These are phyloP conservation scores for Violaceomyces palustris DNA, from an alignment of 1,284 basidiomycete genomes.

Conservation along the genomic window DNA sequence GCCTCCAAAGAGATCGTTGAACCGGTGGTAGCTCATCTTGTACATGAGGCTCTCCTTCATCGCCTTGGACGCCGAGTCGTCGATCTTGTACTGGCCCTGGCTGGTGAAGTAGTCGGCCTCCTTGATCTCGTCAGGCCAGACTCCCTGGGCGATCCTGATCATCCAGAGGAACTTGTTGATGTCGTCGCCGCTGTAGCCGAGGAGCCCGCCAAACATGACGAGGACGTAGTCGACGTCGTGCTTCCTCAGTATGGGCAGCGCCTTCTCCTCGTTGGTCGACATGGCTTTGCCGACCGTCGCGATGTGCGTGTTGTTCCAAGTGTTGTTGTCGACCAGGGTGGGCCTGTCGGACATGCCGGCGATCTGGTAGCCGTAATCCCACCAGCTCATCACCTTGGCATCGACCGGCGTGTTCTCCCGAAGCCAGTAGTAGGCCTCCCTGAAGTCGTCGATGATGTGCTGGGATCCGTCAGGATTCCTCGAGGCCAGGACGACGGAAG, in stretches of 20 bases:
- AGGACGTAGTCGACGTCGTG: constrained; percentile 98
- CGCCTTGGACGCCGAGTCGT: constrained; percentile 75
- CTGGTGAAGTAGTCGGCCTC: constrained; percentile 90
- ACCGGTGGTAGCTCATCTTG: constrained; percentile 53
- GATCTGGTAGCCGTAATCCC: constrained; percentile 99
- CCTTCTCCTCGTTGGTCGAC: constrained; percentile 86
- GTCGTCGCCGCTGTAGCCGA: constrained; percentile 97
- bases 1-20: constrained; percentile 55
- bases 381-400: constrained; percentile 97
- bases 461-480: constrained; percentile 75
- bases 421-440: constrained; percentile 99
- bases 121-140: constrained; percentile 97
- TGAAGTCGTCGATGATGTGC: constrained; percentile 97
- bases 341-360: constrained; percentile 96
- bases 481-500: constrained; percentile 89
- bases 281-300: constrained; percentile 62
- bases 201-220: constrained; percentile 91
- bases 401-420: constrained; percentile 88
- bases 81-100: constrained; percentile 89
- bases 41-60: constrained; percentile 93
- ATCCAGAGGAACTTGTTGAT: constrained; percentile 93
- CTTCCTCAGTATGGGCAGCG: constrained; percentile 91
- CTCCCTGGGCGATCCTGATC: constrained; percentile 91
- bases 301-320: constrained; percentile 87
- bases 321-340: constrained; percentile 98